phyloP scores from a whole-genome alignment of 2,329 filamentous ascomycete genomes.

The Aspergillus sclerotialis region DNA sequence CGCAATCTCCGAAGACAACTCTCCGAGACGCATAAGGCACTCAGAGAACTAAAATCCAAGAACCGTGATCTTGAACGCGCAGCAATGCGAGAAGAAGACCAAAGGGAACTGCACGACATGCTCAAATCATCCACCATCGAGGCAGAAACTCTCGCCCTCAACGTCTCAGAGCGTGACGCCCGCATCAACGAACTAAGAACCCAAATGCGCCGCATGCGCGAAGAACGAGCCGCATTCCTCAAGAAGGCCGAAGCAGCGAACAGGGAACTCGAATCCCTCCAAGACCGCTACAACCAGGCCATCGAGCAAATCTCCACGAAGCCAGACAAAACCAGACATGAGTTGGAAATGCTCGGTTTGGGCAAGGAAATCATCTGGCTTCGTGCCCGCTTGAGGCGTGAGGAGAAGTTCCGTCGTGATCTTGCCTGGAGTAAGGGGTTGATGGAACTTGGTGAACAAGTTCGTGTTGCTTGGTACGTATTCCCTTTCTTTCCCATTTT shows the following conservation, averaged over 20 bases:
- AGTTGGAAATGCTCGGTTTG: conserved; percentile 70
- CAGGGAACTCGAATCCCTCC: conserved; percentile 39
- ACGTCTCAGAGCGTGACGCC: conserved; percentile 62
- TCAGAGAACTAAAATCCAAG: conserved; percentile 49
- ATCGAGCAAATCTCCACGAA: conserved; percentile 40
- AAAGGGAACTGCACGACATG: conserved; percentile 39
- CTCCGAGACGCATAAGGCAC: conserved; percentile 51
- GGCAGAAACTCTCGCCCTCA: conserved; percentile 62
- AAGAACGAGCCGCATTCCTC: conserved; percentile 37
- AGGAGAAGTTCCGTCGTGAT: conserved; percentile 71
- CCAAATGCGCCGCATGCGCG: conserved; percentile 59
- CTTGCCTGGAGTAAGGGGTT: conserved; percentile 83
- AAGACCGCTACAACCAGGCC: conserved; percentile 59
- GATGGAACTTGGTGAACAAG: conserved; percentile 68
- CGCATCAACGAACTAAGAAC: conserved; percentile 49
- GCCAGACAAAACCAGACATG: conserved; percentile 38
- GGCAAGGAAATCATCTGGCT: conserved; percentile 88
- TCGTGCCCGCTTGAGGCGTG: conserved; percentile 70
- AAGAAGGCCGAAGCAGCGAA: conserved; percentile 34
- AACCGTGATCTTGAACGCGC: conserved; percentile 47
- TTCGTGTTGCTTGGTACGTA: conserved; percentile 65
- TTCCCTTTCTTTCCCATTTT: conserved; percentile 3
- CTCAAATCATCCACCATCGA: conserved; percentile 43
- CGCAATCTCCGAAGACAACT: conserved; percentile 55
- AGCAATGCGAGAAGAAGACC: conserved; percentile 36